phyloP scores from a whole-genome alignment of 768 basidiomycete species.

The Serpula lacrymans region DNA sequence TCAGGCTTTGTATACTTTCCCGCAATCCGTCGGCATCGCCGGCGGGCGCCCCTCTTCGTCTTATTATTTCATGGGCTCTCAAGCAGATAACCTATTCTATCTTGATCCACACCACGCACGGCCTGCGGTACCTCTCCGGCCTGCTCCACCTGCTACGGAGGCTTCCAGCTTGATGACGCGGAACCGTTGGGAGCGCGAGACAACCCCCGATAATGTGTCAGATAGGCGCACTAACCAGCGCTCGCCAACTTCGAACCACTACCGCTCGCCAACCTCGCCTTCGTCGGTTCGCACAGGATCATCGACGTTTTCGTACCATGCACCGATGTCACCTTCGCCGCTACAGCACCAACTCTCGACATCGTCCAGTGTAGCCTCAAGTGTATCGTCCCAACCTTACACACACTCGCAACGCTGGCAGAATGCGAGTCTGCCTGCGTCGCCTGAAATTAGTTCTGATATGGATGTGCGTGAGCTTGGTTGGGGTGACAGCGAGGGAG shows the following conservation, averaged over 20 bases:
- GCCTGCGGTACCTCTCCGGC: constrained; percentile 68
- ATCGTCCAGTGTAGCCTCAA: constrained; percentile 25
- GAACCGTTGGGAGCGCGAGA: constrained; percentile 26
- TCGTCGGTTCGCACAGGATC: constrained; percentile 52
- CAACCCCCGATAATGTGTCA: constrained; percentile 28
- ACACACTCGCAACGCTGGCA: constrained; percentile 26
- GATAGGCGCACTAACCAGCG: constrained; percentile 21
- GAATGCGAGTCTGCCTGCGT: constrained; percentile 17
- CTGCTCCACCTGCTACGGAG: constrained; percentile 32
- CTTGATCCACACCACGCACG: constrained; percentile 80
- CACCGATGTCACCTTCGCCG: constrained; percentile 60
- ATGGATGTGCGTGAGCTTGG: constrained; percentile 38
- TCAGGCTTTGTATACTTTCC: constrained; percentile 85
- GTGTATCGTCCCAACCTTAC: constrained; percentile 26
- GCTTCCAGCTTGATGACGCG: too few species aligned
- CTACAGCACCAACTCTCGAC: constrained; percentile 61
- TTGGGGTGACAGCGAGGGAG: constrained; percentile 22
- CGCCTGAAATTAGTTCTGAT: constrained; percentile 22
- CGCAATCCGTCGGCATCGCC: constrained; percentile 94
- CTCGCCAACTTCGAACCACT: constrained; percentile 29
- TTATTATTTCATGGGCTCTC: constrained; percentile 95
- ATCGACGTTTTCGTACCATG: constrained; percentile 51
- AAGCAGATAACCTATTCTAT: constrained; percentile 84
- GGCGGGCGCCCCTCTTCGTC: constrained; percentile 96
- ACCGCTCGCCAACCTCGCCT: constrained; percentile 43